These are phyloP conservation scores for Apiotrichum mycotoxinovorans DNA, from an alignment of 1,284 basidiomycete species.

Conservation along the genomic window DNA sequence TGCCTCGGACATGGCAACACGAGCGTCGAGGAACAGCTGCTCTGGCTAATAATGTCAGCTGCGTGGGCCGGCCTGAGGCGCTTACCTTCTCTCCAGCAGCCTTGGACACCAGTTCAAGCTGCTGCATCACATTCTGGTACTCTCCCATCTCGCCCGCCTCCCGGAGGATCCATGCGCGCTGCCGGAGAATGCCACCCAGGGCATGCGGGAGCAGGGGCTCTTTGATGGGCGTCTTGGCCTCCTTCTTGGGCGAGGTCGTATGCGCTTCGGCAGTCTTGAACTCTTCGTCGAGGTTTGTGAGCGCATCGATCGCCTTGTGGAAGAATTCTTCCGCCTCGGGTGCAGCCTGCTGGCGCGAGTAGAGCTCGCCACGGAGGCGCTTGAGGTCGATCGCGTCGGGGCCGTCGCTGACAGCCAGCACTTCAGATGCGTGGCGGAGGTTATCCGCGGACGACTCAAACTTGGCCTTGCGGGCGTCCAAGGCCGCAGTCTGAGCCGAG, in stretches of 20 bases:
- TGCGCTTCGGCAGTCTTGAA: conserved; percentile 40
- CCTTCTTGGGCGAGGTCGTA: conserved; percentile 45
- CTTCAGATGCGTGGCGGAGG: conserved; percentile 56
- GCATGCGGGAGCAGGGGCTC: conserved; percentile 67
- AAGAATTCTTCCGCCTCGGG: conserved; percentile 54
- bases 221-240: conserved; percentile 51
- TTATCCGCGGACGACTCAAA: conserved; percentile 58
- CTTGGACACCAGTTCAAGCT: conserved; percentile 41
- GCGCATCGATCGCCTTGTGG: conserved; percentile 32
- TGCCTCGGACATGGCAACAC: conserved; percentile 67
- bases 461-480: conserved; percentile 62
- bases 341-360: conserved; percentile 53
- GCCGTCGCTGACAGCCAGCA: conserved; percentile 30
- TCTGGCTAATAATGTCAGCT: conserved; percentile 58
- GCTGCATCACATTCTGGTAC: conserved; percentile 59
- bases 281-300: conserved; percentile 34
- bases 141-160: conserved; percentile 56
- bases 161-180: conserved; percentile 72
- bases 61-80: too few species aligned
- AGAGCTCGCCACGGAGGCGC: conserved; percentile 57
- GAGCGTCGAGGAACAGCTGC: conserved; percentile 67
- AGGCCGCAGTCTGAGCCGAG: conserved; percentile 62
- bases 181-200: conserved; percentile 64
- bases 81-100: conserved; percentile 30
- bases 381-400: conserved; percentile 62